Base-by-base conservation (phyloP, 2,329 filamentous ascomycete genomes). In the Fusarium floridanum region DNA sequence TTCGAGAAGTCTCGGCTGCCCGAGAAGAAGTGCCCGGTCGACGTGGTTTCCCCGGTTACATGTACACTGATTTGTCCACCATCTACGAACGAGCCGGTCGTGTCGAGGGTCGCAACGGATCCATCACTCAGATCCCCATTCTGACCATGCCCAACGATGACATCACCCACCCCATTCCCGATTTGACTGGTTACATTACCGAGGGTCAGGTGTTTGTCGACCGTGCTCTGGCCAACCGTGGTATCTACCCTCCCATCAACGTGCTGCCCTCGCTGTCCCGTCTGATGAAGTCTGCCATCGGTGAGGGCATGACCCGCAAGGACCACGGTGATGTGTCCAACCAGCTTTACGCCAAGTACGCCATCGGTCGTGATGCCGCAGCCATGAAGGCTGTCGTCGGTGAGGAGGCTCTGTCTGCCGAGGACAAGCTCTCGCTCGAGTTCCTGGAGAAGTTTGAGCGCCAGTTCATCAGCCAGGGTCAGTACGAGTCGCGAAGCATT, bases 41-140 rank as follows among this genome's bases (percentile, higher is more conserved):
- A 85, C 96, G 97, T 92, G 97, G 97, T 90, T 99, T 97, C 88
- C 97, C 97, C 64, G 97, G 97, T 94, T 99, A 99, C 90, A 99
- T 99, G 97, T 99, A 99, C 89, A 99, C 97, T 78, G 97, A 99
- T 91, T 94, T 99, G 92, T 98, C 97, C 70, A 99, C 97, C 82
- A 98, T 99, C 81, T 99, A 99, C 89, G 97, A 99, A 87, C 95
- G 97, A 87, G 97, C 97, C 79, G 97, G 97, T 82, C 97, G 97
- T 93, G 97, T 99, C 61, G 89, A 95, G 81, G 97, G 97, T 79
- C 94, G 97, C 79, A 98, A 98, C 81, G 97, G 97, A 71, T 99
- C 97, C 80, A 99, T 99, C 80, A 99, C 97, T 22, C 97, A 99
- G 87, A 98, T 99, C 80, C 97, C 97, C 70, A 99, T 99, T 83